Base-by-base conservation (phyloP, 2,329 filamentous ascomycete species). In the Ceratocystis alfenasii region DNA sequence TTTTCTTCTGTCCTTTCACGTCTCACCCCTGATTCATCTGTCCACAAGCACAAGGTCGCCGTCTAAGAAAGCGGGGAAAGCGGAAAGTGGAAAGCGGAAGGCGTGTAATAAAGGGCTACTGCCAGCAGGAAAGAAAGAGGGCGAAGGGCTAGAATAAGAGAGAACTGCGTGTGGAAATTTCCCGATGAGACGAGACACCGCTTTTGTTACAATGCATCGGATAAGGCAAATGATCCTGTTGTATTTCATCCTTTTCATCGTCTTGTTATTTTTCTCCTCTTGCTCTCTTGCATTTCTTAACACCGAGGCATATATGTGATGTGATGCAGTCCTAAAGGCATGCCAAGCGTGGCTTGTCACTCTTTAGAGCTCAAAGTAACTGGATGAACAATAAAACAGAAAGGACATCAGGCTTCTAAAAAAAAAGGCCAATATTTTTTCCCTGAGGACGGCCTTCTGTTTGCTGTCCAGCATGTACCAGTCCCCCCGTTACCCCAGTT, bases 121-220 rank as follows among this genome's bases (percentile, higher is more conserved):
- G 36, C 3, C 36, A 41, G 4, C 36, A 50, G 5, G 46, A 22
- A 41, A 61, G 57, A 61, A 17, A 30, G 33, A 17, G 57, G 57
- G 57, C 7, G 10, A 28, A 59, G 53, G 12, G 25, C 53, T 57
- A 62, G 33, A 28, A 62, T 7, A 48, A 46, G 36, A 62, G 36
- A 20, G 6, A 10, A 41, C 36, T 41, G 36, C 36, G 36, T 41
- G 36, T 41, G 36, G 5, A 62, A 62, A 48, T 28, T 28, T 44
- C 36, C 36, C 45, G 20, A 62, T 20, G 12, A 62, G 60, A 62
- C 60, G 33, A 44, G 60, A 44, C 36, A 48, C 36, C 60, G 15
- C 60, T 62, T 17, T 44, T 25, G 60, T 62, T 62, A 41, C 36
- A 62, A 62, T 44, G 55, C 25, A 33, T 33, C 10, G 55, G 55